phyloP scores from a whole-genome alignment of 495 filamentous ascomycete species.

The Penicillium angulare region DNA sequence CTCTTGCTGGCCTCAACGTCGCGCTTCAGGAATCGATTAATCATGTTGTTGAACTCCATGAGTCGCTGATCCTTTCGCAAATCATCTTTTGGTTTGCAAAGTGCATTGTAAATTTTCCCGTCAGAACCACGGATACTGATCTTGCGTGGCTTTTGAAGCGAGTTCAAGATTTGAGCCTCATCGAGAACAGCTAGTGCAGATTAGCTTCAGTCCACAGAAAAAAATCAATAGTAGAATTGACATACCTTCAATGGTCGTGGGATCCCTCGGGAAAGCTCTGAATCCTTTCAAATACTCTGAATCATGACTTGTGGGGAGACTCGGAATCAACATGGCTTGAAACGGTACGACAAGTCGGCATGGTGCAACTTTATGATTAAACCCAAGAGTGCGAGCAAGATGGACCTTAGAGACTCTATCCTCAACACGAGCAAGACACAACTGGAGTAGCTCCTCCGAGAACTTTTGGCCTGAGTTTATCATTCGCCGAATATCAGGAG shows the following conservation, averaged over 20 bases:
- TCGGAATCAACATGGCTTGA: constrained; percentile 79
- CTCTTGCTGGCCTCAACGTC: constrained; percentile 87
- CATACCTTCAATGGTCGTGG: constrained; percentile 57
- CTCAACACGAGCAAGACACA: constrained; percentile 73
- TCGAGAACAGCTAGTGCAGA: constrained; percentile 61
- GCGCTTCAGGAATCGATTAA: constrained; percentile 87
- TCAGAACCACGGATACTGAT: constrained; percentile 86
- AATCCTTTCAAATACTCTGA: constrained; percentile 67
- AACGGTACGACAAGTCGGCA: constrained; percentile 84
- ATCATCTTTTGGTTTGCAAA: constrained; percentile 98
- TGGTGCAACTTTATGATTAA: constrained; percentile 79
- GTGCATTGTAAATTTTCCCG: constrained; percentile 78
- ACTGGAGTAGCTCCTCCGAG: constrained; percentile 74
- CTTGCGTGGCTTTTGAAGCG: constrained; percentile 88
- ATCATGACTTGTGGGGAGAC: constrained; percentile 71
- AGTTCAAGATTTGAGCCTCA: constrained; percentile 84
- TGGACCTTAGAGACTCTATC: constrained; percentile 68
- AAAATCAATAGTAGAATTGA: neutral
- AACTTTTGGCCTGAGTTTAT: constrained; percentile 78
- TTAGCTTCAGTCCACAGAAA: constrained; percentile 43
- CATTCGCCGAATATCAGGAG: constrained; percentile 61
- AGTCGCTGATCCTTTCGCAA: constrained; percentile 93
- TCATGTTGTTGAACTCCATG: constrained; percentile 99
- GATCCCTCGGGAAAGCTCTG: constrained; percentile 72
- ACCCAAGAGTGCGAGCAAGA: constrained; percentile 71